Evolutionary conservation across 345 rosid genomes (phyloP).

Genomic region (Eucalyptus pauciflora): DNA sequence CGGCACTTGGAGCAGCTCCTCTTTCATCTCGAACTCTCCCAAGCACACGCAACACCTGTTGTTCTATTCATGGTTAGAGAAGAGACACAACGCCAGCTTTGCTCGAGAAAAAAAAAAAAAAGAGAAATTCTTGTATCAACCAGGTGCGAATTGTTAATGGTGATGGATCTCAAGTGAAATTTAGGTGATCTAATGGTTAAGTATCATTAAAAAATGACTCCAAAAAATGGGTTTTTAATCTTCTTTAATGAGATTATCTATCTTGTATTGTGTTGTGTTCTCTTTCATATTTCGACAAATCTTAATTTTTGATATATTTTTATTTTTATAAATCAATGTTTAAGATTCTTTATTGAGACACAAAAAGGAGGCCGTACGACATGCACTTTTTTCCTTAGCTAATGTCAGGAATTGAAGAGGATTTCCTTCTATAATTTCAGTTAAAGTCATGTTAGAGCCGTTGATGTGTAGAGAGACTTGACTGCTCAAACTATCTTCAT

Average conservation of each 20-base stretch:
- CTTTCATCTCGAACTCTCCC: slow-evolving; percentile 84
- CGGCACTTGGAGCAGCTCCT: slow-evolving; percentile 79
- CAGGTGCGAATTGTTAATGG: neutral
- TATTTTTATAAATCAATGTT: neutral
- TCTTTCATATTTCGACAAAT: neutral
- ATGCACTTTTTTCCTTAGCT: neutral
- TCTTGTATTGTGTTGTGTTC: neutral
- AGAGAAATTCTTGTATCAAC: neutral
- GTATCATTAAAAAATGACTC: neutral
- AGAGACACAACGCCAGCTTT: neutral
- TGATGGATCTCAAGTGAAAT: neutral
- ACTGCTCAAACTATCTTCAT: no score
- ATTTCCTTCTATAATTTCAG: neutral
- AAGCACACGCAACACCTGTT: slow-evolving; percentile 88
- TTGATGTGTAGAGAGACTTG: neutral
- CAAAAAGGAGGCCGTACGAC: neutral
- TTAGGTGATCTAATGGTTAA: neutral
- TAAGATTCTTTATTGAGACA: neutral
- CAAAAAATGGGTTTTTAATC: neutral
- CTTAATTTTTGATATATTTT: neutral
- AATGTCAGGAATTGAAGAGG: neutral
- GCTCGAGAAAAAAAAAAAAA: neutral
- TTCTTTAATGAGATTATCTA: neutral
- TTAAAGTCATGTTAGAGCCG: neutral
- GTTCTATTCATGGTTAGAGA: neutral